phyloP scores from a whole-genome alignment of 495 filamentous ascomycete genomes.

The Baudoinia panamericana region DNA sequence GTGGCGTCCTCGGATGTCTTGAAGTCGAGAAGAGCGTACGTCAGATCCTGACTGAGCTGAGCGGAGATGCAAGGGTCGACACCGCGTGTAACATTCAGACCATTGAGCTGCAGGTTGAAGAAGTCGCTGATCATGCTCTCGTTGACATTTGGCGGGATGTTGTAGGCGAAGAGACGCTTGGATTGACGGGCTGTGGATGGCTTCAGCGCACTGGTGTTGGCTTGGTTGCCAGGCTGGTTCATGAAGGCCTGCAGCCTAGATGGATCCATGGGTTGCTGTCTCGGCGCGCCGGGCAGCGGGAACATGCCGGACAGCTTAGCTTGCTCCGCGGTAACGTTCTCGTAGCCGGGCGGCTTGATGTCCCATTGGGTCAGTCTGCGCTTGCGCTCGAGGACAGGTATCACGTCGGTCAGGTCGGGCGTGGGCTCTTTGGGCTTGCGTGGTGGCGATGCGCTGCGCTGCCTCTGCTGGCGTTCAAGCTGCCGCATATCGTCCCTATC shows the following conservation, averaged over 20 bases:
- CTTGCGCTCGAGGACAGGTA: constrained; percentile 66
- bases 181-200: constrained; percentile 85
- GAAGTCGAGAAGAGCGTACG: constrained; percentile 84
- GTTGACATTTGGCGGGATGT: constrained; percentile 54
- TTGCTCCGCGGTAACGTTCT: constrained; percentile 97
- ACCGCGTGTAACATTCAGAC: constrained; percentile 74
- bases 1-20: constrained; percentile 78
- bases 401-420: constrained; percentile 78
- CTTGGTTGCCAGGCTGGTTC: constrained; percentile 66
- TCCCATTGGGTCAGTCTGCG: constrained; percentile 96
- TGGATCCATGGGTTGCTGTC: constrained; percentile 94
- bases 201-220: constrained; percentile 67
- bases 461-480: constrained; percentile 44
- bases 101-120: constrained; percentile 93
- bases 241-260: constrained; percentile 90
- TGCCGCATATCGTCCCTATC: constrained; percentile 37
- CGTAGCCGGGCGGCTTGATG: constrained; percentile 95
- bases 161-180: constrained; percentile 78
- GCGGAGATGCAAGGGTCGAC: constrained; percentile 78
- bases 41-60: constrained; percentile 61
- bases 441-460: constrained; percentile 59
- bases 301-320: constrained; percentile 99
- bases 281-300: constrained; percentile 85
- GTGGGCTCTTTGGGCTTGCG: constrained; percentile 88
- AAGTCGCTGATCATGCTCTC: constrained; percentile 66